Conservation (phyloP, 345 rosid genomes). For the Melaleuca quinquenervia region DNA sequence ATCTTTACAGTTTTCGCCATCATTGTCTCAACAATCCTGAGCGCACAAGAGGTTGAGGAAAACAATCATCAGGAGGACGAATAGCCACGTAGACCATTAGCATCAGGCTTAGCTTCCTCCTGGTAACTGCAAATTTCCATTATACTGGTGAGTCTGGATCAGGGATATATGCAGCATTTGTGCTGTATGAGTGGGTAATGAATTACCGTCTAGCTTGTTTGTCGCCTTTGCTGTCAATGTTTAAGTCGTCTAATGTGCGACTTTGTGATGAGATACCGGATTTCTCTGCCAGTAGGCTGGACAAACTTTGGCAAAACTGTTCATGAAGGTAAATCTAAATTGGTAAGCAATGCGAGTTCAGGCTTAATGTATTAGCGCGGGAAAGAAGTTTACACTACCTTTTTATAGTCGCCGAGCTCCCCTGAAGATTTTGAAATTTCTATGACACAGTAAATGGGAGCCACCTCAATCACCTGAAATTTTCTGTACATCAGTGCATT, state of each 20-base stretch:
- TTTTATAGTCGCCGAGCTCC: constrained; percentile 44
- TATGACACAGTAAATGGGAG: constrained; percentile 78
- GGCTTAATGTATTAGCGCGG: neutral
- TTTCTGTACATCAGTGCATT: neutral
- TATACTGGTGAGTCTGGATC: neutral
- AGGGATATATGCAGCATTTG: neutral
- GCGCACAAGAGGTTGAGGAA: neutral
- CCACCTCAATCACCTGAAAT: constrained; percentile 60
- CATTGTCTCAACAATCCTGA: neutral
- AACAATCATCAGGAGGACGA: neutral
- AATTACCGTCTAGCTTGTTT: constrained; percentile 19
- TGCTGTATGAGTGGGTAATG: neutral
- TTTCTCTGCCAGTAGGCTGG: constrained; percentile 43
- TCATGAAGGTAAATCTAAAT: neutral
- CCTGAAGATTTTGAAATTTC: constrained; percentile 83
- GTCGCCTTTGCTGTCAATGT: neutral
- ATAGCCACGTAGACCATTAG: neutral
- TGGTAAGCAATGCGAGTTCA: neutral
- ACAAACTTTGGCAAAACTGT: constrained; percentile 79
- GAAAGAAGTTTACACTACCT: constrained; percentile 21
- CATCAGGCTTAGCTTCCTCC: neutral
- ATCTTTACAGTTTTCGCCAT: neutral
- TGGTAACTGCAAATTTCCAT: constrained; percentile 1
- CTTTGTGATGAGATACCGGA: constrained; percentile 13
- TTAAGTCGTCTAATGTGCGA: constrained; percentile 5